Evolutionary conservation across 2,329 filamentous ascomycete genomes (phyloP).

Genomic region (Aspergillus fumigatus): DNA sequence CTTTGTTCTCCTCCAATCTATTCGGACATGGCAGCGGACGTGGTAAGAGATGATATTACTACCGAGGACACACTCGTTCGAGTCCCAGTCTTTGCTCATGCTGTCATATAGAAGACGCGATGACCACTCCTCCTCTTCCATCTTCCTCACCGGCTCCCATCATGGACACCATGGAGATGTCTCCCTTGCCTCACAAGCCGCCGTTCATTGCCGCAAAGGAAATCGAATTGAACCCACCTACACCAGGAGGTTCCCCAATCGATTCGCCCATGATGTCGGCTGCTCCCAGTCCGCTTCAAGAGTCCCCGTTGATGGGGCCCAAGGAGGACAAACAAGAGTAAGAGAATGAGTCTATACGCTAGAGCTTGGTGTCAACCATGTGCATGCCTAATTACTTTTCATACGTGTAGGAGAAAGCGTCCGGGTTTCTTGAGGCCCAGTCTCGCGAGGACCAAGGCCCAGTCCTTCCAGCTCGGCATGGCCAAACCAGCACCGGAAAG

Average conservation of each 20-base stretch:
- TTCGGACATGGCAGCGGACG: conserved; percentile 55
- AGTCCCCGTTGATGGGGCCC: conserved; percentile 34
- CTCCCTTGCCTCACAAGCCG: conserved; percentile 82
- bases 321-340: conserved; percentile 32
- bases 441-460: conserved; percentile 68
- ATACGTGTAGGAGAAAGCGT: conserved; percentile 56
- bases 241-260: conserved; percentile 52
- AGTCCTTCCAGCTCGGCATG: conserved; percentile 63
- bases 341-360: conserved; percentile 14
- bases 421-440: conserved; percentile 68
- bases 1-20: conserved; percentile 72
- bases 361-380: background rate
- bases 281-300: conserved; percentile 36
- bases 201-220: conserved; percentile 58
- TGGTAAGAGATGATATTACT: conserved; percentile 45
- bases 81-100: conserved; percentile 12
- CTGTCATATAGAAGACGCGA: conserved; percentile 55
- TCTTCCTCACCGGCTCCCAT: conserved; percentile 73
- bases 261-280: conserved; percentile 37
- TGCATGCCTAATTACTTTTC: conserved; percentile 16
- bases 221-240: conserved; percentile 68
- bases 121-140: conserved; percentile 78
- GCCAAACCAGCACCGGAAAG: conserved; percentile 58
- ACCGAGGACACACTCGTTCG: background rate
- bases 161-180: conserved; percentile 86